phyloP scores from a whole-genome alignment of 257 asterid genomes.

The Hygrophila difformis region DNA sequence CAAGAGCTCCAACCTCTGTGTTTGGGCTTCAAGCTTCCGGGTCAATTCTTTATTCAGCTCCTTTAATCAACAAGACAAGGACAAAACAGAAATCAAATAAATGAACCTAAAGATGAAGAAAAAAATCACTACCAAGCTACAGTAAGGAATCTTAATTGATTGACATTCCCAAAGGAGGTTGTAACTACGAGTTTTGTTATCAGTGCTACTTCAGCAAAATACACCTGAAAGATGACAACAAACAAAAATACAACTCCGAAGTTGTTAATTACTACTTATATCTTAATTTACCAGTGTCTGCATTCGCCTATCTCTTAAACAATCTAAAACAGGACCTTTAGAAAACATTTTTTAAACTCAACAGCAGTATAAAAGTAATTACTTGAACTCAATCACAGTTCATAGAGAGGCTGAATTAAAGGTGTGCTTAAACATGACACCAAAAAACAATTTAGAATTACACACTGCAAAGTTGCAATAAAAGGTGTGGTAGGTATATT shows the following conservation, averaged over 20 bases:
- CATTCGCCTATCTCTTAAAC: background rate
- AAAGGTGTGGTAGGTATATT: background rate
- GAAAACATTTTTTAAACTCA: no score
- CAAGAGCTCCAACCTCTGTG: constrained; percentile 91
- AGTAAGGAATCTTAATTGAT: no score
- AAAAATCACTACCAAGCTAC: no score
- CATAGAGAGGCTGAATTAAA: background rate
- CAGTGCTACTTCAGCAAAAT: background rate
- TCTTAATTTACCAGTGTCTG: background rate
- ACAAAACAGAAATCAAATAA: constrained; percentile 8
- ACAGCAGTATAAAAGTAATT: no score
- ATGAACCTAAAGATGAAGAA: no score
- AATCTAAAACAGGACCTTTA: background rate
- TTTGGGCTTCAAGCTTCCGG: constrained; percentile 86
- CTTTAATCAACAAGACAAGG: constrained; percentile 29
- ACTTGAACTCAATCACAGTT: no score
- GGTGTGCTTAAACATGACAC: constrained; percentile 7
- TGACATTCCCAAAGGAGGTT: constrained; percentile 6
- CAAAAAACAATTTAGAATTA: no score
- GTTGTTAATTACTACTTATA: background rate
- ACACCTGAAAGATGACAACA: background rate
- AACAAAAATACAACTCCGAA: background rate
- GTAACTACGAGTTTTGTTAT: background rate
- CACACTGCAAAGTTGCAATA: no score
- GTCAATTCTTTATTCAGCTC: constrained; percentile 74